A percentile compares a stretch with the other conserved stretches of the same genome.
Conservation (phyloP, 441 rosid species). For the Pelargonium australe region DNA sequence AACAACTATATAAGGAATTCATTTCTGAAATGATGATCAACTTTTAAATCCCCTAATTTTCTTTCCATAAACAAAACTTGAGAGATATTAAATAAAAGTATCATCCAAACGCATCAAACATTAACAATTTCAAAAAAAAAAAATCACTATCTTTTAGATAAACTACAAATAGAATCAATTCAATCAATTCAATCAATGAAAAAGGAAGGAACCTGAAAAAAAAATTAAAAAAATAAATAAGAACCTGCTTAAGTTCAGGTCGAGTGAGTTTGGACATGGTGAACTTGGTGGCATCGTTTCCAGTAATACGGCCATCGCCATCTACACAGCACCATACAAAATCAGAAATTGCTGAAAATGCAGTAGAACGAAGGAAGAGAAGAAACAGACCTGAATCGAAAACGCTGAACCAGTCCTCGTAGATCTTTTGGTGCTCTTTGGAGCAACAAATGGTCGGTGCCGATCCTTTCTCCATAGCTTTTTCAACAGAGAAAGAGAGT, state of each 20-base stretch:
- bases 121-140: neutral
- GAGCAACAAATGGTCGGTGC: conserved; percentile 60
- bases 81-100: too few relatives aligned
- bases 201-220: neutral
- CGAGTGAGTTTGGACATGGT: conserved; percentile 69
- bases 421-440: conserved; percentile 63
- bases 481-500: neutral
- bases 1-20: neutral
- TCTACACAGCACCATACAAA: conserved; percentile 29
- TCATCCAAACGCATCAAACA: too few relatives aligned
- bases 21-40: neutral
- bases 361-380: neutral
- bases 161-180: too few relatives aligned
- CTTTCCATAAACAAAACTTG: too few relatives aligned
- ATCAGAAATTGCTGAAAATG: neutral
- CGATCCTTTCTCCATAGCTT: conserved; percentile 62
- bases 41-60: too few relatives aligned
- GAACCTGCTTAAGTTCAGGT: conserved; percentile 81
- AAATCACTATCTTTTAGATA: neutral
- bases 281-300: conserved; percentile 80
- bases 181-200: too few relatives aligned
- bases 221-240: neutral
- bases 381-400: conserved; percentile 63
- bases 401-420: conserved; percentile 69
- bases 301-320: conserved; percentile 80